Percentiles rank a stretch among this genome's conserved stretches.
phyloP scores from a whole-genome alignment of 192 early-diverging fungal genomes.

The Allomyces arbusculus region DNA sequence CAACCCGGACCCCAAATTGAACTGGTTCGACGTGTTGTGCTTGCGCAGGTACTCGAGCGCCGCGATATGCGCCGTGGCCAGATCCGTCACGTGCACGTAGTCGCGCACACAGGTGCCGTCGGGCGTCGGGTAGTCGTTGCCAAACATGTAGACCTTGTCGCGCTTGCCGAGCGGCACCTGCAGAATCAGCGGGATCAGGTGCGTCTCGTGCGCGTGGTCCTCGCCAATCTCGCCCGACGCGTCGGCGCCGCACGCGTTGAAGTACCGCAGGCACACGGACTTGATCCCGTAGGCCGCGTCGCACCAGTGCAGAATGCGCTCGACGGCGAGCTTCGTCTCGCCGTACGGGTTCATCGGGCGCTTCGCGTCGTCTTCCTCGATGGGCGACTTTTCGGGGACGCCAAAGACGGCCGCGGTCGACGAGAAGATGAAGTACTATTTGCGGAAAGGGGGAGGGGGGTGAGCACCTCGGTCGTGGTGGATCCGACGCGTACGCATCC shows the following conservation, averaged over 20 bases:
- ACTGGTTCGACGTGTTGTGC: constrained; percentile 43
- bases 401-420: constrained; percentile 86
- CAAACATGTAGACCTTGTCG: constrained; percentile 69
- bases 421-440: constrained; percentile 77
- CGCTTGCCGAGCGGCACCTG: constrained; percentile 72
- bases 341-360: constrained; percentile 83
- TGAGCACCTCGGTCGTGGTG: not conserved
- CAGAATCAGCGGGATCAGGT: constrained; percentile 75
- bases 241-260: constrained; percentile 89
- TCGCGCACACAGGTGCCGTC: constrained; percentile 87
- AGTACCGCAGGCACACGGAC: constrained; percentile 58
- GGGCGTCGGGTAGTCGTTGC: constrained; percentile 71
- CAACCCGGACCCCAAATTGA: constrained; percentile 79
- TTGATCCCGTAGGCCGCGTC: constrained; percentile 38
- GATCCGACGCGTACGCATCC: not conserved
- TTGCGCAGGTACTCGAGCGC: constrained; percentile 55
- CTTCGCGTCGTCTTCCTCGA: constrained; percentile 43
- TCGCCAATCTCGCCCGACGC: constrained; percentile 78
- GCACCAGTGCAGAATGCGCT: constrained; percentile 60
- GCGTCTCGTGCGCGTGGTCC: constrained; percentile 66
- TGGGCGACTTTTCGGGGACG: constrained; percentile 44
- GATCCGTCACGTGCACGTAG: constrained; percentile 88
- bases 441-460: not conserved
- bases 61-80: constrained; percentile 70
- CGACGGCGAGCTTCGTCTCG: constrained; percentile 84